phyloP scores from a whole-genome alignment of 352 stramenopile genomes.

The Globisporangium okanoganense region DNA sequence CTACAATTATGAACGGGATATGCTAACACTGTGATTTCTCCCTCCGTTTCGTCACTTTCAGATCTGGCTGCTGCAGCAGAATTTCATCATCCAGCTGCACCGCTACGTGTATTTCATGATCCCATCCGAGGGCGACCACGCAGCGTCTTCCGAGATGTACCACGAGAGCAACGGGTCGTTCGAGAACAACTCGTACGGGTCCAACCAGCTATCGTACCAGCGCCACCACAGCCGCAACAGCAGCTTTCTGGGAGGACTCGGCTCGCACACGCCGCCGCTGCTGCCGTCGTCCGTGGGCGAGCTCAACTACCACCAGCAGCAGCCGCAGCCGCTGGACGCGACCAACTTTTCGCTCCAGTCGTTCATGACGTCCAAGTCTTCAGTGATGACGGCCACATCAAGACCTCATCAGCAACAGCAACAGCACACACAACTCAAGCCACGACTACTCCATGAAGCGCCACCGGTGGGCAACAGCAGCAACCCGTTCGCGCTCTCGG shows the following conservation, averaged over 20 bases:
- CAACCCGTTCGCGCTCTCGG: constrained; percentile 41
- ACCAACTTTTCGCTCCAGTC: constrained; percentile 5
- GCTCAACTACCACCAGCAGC: background rate
- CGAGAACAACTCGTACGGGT: constrained; percentile 20
- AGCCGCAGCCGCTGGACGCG: background rate
- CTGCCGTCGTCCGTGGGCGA: background rate
- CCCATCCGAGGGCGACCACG: constrained; percentile 54
- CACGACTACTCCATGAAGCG: background rate
- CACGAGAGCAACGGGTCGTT: constrained; percentile 32
- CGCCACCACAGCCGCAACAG: constrained; percentile 10
- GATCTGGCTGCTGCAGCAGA: constrained; percentile 83
- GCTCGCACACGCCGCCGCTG: background rate
- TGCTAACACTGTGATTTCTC: background rate
- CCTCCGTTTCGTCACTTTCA: constrained; percentile 3
- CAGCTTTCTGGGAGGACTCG: constrained; percentile 2
- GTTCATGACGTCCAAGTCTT: constrained; percentile 7
- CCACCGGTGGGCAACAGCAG: constrained; percentile 13
- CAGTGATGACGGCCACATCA: background rate
- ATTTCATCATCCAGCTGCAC: constrained; percentile 82
- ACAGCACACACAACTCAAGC: background rate
- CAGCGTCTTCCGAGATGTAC: constrained; percentile 4
- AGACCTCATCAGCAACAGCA: constrained; percentile 1
- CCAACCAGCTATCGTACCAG: constrained; percentile 16
- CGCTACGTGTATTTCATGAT: constrained; percentile 88
- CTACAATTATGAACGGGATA: background rate